Percentiles rank a stretch among this genome's conserved stretches.
Conservation (phyloP, 2,329 filamentous ascomycete genomes). For the Epichloe gansuensis region DNA sequence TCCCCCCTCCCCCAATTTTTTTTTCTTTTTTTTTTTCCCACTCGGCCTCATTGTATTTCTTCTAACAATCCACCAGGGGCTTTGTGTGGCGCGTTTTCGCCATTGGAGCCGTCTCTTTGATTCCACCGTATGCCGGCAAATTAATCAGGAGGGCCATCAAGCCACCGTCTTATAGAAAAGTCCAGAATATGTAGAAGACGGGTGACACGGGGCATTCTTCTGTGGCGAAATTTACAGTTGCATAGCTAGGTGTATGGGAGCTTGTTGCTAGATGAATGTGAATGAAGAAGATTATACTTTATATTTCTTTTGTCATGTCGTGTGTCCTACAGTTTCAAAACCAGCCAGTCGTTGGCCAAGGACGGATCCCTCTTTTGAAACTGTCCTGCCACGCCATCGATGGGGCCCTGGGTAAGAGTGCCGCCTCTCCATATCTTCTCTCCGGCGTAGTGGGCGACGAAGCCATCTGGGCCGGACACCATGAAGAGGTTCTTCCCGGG, state of each 20-base stretch:
- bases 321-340: conserved; percentile 34
- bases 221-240: neutral
- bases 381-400: conserved; percentile 54
- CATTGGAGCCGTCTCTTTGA: conserved; percentile 65
- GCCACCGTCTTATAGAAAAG: conserved; percentile 90
- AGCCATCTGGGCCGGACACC: conserved; percentile 83
- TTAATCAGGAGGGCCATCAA: conserved; percentile 72
- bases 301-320: neutral
- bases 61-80: conserved; percentile 36
- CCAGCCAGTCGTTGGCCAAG: conserved; percentile 32
- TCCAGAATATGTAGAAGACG: conserved; percentile 49
- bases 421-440: conserved; percentile 63
- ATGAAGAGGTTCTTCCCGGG: conserved; percentile 55
- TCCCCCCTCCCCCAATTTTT: neutral
- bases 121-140: conserved; percentile 82
- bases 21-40: neutral
- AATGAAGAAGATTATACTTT: neutral
- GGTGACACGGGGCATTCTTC: conserved; percentile 5
- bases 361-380: conserved; percentile 36
- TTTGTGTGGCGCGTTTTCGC: conserved; percentile 83
- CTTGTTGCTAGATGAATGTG: neutral
- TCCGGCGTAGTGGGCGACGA: conserved; percentile 69
- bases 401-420: conserved; percentile 58
- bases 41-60: neutral
- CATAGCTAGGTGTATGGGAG: neutral